A percentile compares a stretch with the other conserved stretches of the same genome.
Conservation (phyloP, 2,329 filamentous ascomycete species). For the Pseudopithomyces maydicus region DNA sequence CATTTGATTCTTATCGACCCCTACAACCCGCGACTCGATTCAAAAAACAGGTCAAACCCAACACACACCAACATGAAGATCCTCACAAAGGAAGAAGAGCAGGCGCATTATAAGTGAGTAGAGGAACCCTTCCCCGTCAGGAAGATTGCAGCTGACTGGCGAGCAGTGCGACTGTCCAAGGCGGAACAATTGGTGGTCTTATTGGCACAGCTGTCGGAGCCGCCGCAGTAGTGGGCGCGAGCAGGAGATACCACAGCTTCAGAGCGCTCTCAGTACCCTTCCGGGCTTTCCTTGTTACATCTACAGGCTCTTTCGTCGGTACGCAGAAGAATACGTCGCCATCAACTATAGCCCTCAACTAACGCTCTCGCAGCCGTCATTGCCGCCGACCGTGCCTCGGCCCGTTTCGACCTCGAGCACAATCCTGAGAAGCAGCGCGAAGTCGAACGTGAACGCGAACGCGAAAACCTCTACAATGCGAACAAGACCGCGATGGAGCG, state of each 20-base stretch:
- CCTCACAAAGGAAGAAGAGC: conserved; percentile 90
- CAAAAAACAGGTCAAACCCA: not conserved
- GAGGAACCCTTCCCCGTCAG: not conserved
- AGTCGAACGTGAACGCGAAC: conserved; percentile 33
- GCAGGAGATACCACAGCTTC: conserved; percentile 76
- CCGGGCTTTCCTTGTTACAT: conserved; percentile 87
- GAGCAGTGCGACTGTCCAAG: conserved; percentile 71
- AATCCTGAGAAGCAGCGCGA: conserved; percentile 59
- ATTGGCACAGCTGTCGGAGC: conserved; percentile 71
- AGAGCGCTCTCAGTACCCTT: conserved; percentile 84
- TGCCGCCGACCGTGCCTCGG: conserved; percentile 76
- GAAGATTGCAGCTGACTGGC: conserved; percentile 15
- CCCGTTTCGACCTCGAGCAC: conserved; percentile 70
- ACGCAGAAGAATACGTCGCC: conserved; percentile 15
- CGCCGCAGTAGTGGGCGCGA: conserved; percentile 70
- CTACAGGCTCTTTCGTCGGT: conserved; percentile 79
- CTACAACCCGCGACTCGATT: not conserved
- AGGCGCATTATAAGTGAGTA: conserved; percentile 75
- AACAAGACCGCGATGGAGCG: conserved; percentile 64
- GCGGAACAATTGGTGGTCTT: conserved; percentile 74
- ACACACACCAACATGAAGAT: conserved; percentile 76
- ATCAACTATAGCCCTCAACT: conserved; percentile 1
- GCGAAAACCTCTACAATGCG: conserved; percentile 51
- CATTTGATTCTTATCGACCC: not conserved
- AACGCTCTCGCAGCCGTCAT: conserved; percentile 66